phyloP scores from a whole-genome alignment of 2,329 filamentous ascomycete genomes.

The Fusarium equiseti region DNA sequence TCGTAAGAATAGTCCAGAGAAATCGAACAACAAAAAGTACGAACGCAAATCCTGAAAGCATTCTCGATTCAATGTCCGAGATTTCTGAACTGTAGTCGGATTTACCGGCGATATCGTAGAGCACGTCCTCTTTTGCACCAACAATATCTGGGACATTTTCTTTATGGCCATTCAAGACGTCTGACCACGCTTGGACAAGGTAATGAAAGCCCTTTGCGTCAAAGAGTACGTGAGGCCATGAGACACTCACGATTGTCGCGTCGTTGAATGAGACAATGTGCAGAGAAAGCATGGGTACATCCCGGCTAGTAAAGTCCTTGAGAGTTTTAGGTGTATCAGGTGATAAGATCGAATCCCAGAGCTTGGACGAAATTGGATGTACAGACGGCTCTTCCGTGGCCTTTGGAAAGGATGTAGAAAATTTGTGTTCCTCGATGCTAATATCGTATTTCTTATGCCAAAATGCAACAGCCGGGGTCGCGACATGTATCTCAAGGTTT shows the following conservation, averaged over 20 bases:
- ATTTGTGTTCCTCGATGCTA: not conserved
- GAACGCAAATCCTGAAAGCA: not conserved
- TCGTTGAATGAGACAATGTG: not conserved
- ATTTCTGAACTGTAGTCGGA: fast-evolving
- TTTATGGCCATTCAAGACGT: fast-evolving
- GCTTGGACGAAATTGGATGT: not conserved
- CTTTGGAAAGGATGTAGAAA: fast-evolving
- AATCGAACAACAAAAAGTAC: not conserved
- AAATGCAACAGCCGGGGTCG: not conserved
- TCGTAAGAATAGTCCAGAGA: not conserved
- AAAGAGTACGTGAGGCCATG: not conserved
- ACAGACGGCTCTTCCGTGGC: not conserved
- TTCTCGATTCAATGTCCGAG: not conserved
- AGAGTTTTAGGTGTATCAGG: fast-evolving
- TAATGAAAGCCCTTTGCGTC: not conserved
- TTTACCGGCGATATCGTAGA: not conserved
- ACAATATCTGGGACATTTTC: not conserved
- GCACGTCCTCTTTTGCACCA: not conserved
- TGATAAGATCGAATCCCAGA: fast-evolving
- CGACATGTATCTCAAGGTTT: not conserved
- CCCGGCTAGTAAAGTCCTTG: not conserved
- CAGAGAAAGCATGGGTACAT: not conserved
- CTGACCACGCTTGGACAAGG: not conserved
- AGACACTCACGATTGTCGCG: fast-evolving
- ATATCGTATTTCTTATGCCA: not conserved